A percentile compares a stretch with the other conserved stretches of the same genome.
These are phyloP conservation scores for Fusarium sp. DNA, from an alignment of 2,329 filamentous ascomycete genomes.

Conservation along the genomic window DNA sequence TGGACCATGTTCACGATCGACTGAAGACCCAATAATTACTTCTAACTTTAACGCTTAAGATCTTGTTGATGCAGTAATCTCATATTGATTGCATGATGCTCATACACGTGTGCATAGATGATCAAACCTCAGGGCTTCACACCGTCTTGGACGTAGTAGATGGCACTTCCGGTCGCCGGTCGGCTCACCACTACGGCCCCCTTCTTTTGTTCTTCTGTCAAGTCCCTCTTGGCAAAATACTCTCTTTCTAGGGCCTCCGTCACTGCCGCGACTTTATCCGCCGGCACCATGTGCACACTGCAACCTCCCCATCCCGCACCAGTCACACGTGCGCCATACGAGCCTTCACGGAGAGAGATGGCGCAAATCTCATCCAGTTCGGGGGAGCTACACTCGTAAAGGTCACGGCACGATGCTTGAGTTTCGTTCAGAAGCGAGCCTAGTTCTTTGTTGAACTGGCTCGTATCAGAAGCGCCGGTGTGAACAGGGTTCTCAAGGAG, in stretches of 20 bases:
- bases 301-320: conserved; percentile 98
- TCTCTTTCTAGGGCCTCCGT: conserved; percentile 81
- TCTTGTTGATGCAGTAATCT: conserved; percentile 14
- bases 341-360: conserved; percentile 81
- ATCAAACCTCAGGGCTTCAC: conserved; percentile 29
- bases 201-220: conserved; percentile 77
- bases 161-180: conserved; percentile 79
- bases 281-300: conserved; percentile 91
- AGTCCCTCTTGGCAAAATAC: conserved; percentile 79
- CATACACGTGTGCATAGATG: conserved; percentile 6
- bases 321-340: conserved; percentile 87
- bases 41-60: conserved; percentile 14
- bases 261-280: conserved; percentile 82
- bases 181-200: conserved; percentile 90
- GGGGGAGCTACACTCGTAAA: conserved; percentile 92
- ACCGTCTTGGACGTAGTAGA: conserved; percentile 58
- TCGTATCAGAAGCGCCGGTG: conserved; percentile 63
- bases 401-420: conserved; percentile 85
- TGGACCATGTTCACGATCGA: conserved; percentile 20
- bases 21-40: conserved; percentile 2
- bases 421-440: conserved; percentile 90
- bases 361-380: conserved; percentile 91
- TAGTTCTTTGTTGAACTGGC: conserved; percentile 73
- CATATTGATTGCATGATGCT: conserved; percentile 7
- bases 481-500: conserved; percentile 71